Conservation (phyloP, 768 basidiomycete species). For the Exsudoporus frostii region DNA sequence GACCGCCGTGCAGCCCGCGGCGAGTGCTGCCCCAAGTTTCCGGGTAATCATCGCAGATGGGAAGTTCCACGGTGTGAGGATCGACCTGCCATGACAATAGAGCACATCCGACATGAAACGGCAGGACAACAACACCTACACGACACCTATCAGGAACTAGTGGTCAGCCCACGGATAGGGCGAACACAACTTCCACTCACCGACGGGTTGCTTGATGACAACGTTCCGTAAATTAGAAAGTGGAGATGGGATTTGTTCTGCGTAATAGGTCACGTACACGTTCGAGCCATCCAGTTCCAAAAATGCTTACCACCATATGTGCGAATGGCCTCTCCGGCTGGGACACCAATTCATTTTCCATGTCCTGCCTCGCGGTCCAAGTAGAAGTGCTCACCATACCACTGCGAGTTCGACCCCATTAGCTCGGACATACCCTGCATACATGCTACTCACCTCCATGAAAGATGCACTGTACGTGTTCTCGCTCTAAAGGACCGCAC, state of each 20-base stretch:
- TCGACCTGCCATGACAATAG: conserved; percentile 47
- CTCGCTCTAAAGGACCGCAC: conserved; percentile 55
- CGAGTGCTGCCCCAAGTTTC: conserved; percentile 86
- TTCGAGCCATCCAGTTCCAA: neutral
- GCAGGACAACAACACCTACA: conserved; percentile 33
- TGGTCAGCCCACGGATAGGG: conserved; percentile 26
- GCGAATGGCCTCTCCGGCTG: conserved; percentile 90
- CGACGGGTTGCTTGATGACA: conserved; percentile 90
- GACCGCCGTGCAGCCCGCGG: conserved; percentile 94
- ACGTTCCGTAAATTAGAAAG: conserved; percentile 71
- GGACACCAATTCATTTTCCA: neutral
- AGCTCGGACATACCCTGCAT: neutral
- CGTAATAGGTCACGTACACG: neutral
- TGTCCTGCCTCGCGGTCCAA: neutral
- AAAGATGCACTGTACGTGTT: conserved; percentile 82
- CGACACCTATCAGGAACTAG: conserved; percentile 37
- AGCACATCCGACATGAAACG: neutral
- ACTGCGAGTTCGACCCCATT: conserved; percentile 41
- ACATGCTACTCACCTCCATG: conserved; percentile 55
- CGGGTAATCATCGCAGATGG: conserved; percentile 93
- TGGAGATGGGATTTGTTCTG: conserved; percentile 82
- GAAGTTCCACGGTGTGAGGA: conserved; percentile 90
- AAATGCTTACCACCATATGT: conserved; percentile 73
- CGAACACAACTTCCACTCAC: conserved; percentile 44
- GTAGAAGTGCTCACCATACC: conserved; percentile 59